Evolutionary conservation across 2,329 filamentous ascomycete species (phyloP), one percentile per base, ranked within the genome.

Genomic region (Stachybotrys chlorohalonatus): DNA sequence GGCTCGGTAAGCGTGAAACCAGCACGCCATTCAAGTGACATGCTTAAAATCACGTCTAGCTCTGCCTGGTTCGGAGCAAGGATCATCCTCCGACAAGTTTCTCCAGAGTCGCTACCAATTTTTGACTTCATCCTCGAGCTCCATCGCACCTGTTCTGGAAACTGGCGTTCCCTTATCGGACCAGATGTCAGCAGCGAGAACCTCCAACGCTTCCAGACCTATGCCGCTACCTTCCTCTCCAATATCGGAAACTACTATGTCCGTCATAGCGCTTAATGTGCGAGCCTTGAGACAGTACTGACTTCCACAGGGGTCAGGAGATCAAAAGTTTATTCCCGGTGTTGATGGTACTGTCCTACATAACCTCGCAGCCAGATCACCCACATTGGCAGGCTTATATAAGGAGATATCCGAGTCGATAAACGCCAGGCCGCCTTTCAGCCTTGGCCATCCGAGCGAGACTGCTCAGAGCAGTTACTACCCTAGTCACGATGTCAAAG

Each of bases 231-330:
- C 47, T 83, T 85, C 60, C 67, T 85, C 6, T 79, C 76, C 11
- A 84, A 84, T 58, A 66, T 80, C 51, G 81, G 82, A 11, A 85
- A 85, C 60, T 85, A 83, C 66, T 83, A 81, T 62, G 66, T 69
- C 54, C n/a, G 63, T 64, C 36, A 47, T 53, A 16, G 36, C 36
- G 15, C 6, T 51, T 17, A 39, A 8, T 50, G 9, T 39, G 46
- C 47, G 42, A 49, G 31, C 32, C 1, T 30, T 32, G 13, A 17
- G 31, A 31, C 48, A 54, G 30, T 11, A 15, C 49, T 59, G 47
- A 58, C 47, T 56, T 32, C 17, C 47, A 16, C 51, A 69, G 68
- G 69, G 80, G 9, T 82, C 80, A 54, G 81, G 82, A 16, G 81
- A 84, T 61, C 77, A 79, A 52, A 85, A 85, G 58, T 83, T 85